Base-by-base conservation (phyloP, 2,329 filamentous ascomycete species). In the Sporothrix brasiliensis region DNA sequence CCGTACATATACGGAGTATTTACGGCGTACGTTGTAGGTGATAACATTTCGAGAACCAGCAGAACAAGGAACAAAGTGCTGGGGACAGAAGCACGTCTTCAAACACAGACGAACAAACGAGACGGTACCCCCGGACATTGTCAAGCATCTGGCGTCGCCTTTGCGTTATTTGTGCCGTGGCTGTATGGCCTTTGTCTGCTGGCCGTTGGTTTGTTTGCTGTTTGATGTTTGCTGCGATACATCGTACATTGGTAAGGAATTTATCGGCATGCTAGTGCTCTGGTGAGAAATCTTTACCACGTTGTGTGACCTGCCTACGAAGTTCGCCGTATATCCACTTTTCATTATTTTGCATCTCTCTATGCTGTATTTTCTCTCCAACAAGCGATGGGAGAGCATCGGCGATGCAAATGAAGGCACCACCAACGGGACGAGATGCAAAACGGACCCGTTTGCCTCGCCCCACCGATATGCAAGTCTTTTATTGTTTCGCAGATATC, bases 361-460 rank as follows among this genome's bases (percentile, higher is more conserved):
- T 27, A 24, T 21, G 13, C 21, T 41, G 11, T 10, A 11, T 58
- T 19, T 34, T 63, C n/a, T 14, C n/a, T 16, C 39, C 39, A 41
- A 9, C n/a, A 14, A 13, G 11, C 39, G 44, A 49, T 27, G 16
- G 30, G 4, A 9, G 63, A 1, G 7, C 34, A 68, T 68, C 66
- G 66, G 16, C 66, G 52, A 68, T 56, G 52, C 66, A 68, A 54
- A 68, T 68, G 66, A 68, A 68, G 50, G 34, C 66, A 68, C 66
- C 66, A 27, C n/a, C 30, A 21, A 24, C 41, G 44, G 44, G 21
- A 21, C 24, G n/a, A 50, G 50, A 41, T 19, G 21, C 24, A 50
- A 39, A 9, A 58, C 24, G n/a, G 39, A 16, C 44, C 41, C 13
- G 39, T 63, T 47, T 63, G 58, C 58, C 58, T 44, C 58, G 41